A percentile compares a stretch with the other conserved stretches of the same genome.
These are phyloP conservation scores for Sporodiniella umbellata DNA, from an alignment of 371 early-diverging fungal genomes.

Conservation along the genomic window DNA sequence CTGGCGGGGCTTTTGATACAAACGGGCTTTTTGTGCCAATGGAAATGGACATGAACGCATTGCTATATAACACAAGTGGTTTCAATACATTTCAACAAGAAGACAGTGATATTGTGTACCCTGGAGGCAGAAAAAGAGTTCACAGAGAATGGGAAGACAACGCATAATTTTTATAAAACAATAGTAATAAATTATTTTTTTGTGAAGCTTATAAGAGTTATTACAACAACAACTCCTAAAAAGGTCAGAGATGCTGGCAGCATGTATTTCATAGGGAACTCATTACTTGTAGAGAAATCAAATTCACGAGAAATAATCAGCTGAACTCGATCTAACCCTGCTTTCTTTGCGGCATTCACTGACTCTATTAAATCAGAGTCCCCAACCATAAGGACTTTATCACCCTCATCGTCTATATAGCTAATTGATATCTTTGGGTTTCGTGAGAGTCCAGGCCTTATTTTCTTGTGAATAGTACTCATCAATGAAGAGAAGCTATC, in stretches of 20 bases:
- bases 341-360: conserved; percentile 68
- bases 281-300: too few species aligned
- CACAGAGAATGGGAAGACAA: conserved; percentile 32
- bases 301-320: conserved; percentile 40
- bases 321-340: conserved; percentile 72
- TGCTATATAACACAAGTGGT: conserved; percentile 15
- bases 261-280: conserved; percentile 5
- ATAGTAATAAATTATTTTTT: background rate
- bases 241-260: conserved; percentile 58
- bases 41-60: conserved; percentile 38
- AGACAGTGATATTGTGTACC: conserved; percentile 16
- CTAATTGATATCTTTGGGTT: conserved; percentile 57
- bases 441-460: conserved; percentile 28
- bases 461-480: conserved; percentile 39
- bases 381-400: conserved; percentile 70
- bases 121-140: conserved; percentile 28
- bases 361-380: conserved; percentile 79
- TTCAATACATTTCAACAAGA: conserved; percentile 1
- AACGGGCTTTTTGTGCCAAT: conserved; percentile 24
- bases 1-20: conserved; percentile 16
- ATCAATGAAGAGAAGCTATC: conserved; percentile 47
- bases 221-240: conserved; percentile 54
- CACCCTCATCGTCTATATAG: conserved; percentile 87
- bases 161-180: conserved; percentile 10
- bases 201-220: conserved; percentile 44